These are phyloP conservation scores for Funneliformis caledonium DNA, from an alignment of 371 early-diverging fungal genomes.

Conservation along the genomic window DNA sequence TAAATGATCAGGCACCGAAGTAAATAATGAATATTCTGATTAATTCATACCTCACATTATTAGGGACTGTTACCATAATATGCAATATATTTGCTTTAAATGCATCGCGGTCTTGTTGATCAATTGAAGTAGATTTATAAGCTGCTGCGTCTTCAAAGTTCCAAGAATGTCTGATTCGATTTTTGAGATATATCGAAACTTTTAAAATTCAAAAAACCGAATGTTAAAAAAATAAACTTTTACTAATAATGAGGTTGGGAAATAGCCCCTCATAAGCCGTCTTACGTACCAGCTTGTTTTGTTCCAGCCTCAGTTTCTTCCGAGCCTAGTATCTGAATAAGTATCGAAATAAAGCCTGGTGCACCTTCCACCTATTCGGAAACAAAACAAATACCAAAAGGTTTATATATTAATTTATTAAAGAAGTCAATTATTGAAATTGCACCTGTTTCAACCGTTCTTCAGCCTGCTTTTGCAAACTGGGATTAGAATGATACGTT, in stretches of 20 bases:
- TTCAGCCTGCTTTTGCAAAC: constrained; percentile 76
- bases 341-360: constrained; percentile 69
- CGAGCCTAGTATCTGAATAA: constrained; percentile 72
- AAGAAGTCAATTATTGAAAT: background rate
- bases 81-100: constrained; percentile 76
- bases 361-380: constrained; percentile 57
- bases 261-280: background rate
- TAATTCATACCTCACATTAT: constrained; percentile 65
- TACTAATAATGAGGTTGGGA: background rate
- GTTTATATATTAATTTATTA: constrained; percentile 12
- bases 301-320: constrained; percentile 65
- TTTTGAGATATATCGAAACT: constrained; percentile 96
- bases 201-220: constrained; percentile 30
- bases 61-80: constrained; percentile 68
- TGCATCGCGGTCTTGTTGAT: constrained; percentile 69
- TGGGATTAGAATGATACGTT: constrained; percentile 80
- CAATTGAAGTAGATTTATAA: constrained; percentile 54
- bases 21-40: background rate
- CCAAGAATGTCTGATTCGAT: constrained; percentile 81
- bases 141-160: constrained; percentile 42
- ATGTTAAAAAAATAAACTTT: background rate
- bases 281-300: constrained; percentile 73
- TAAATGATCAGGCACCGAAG: background rate
- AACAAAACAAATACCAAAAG: background rate
- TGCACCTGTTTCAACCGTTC: constrained; percentile 59